A percentile compares a stretch with the other conserved stretches of the same genome.
phyloP scores from a whole-genome alignment of 169 alveolate genomes.

The Plasmodium falciparum region DNA sequence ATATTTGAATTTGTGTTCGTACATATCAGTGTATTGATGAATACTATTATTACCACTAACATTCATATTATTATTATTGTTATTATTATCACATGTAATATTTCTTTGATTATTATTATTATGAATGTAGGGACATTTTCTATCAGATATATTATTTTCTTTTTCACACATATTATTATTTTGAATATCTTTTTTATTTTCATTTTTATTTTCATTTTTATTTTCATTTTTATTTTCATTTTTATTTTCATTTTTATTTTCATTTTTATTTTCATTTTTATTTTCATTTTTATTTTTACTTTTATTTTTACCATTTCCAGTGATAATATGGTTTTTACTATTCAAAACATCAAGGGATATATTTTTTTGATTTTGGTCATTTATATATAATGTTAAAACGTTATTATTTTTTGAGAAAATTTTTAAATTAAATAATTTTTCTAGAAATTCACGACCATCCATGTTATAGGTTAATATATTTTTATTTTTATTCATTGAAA shows the following conservation, averaged over 20 bases:
- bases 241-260: not conserved
- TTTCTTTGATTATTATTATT: not conserved
- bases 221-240: slow-evolving; percentile 5
- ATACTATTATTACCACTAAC: not conserved
- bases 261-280: not conserved
- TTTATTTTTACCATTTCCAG: slow-evolving; percentile 10
- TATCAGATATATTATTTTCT: not conserved
- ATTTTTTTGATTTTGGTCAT: slow-evolving; percentile 37
- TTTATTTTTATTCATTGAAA: slow-evolving; percentile 84
- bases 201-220: slow-evolving; percentile 7
- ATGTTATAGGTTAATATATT: slow-evolving; percentile 81
- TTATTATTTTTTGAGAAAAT: slow-evolving; percentile 11
- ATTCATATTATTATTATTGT: not conserved
- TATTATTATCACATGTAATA: not conserved
- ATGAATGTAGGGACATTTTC: not conserved
- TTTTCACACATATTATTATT: not conserved
- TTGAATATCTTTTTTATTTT: not conserved
- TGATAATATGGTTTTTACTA: not conserved
- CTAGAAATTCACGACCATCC: slow-evolving; percentile 89
- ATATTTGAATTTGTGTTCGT: not conserved
- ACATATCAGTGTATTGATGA: not conserved
- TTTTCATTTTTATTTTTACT: not conserved
- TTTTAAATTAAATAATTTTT: slow-evolving; percentile 16
- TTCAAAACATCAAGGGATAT: slow-evolving; percentile 28
- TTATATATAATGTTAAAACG: slow-evolving; percentile 6